Evolutionary conservation across 2,329 filamentous ascomycete genomes (phyloP), one percentile per base, ranked within the genome.

Genomic region (Pezicula rhizophila): DNA sequence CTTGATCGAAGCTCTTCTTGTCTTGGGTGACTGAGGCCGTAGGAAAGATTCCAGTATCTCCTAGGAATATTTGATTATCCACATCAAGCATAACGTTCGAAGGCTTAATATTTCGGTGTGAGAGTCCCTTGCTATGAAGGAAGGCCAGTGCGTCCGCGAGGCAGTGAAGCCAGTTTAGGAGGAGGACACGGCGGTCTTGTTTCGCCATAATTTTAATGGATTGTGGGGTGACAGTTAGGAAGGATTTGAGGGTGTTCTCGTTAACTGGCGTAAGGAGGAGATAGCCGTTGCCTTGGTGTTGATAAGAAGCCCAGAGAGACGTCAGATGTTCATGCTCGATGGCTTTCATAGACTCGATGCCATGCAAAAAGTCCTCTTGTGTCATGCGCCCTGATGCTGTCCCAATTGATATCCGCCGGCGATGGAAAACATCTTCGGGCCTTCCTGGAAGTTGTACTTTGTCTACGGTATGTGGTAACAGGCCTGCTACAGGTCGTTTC

Each of bases 101-200:
- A 1, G 85, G 86, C 52, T 80, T 80, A 62, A 91, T 87, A 43
- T 80, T 81, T 18, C 78, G 77, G 57, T 90, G 85, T 2, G 78
- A 77, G 20, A 80, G 74, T 1, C 81, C 80, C 42, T 75, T 76
- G 53, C 74, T 75, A 61, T 90, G 86, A 2, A 90, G 68, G 53
- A 78, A 85, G 46, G 82, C 79, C 14, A 89, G 61, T 1, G 84
- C 82, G 62, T 88, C 83, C 4, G 37, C 74, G 4, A 90, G 73
- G 62, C 86, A 90, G 59, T 86, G 80, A 59, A 89, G 78, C 86
- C 86, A 90, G 63, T 87, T 83, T 61, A 88, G 71, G 5, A 89
- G 64, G 14, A 85, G 68, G 41, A 72, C 69, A 31, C 82, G 74
- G 23, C 84, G 74, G 37, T 78, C 74, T 45, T 73, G 70, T 60